Evolutionary conservation across 345 rosid genomes (phyloP).

Genomic region (Syzygium oleosum): DNA sequence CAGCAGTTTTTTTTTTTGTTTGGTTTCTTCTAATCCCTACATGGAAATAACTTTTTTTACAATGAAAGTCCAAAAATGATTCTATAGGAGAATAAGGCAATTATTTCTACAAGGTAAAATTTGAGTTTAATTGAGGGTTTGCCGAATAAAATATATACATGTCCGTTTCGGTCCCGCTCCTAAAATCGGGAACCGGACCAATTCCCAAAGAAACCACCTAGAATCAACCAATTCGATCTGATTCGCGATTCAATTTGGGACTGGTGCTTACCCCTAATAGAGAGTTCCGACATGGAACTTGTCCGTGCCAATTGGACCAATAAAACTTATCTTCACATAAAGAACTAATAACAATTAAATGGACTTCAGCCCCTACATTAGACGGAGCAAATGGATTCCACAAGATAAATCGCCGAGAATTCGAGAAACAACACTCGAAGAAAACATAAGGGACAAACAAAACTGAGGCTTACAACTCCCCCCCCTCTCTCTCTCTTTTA

Average conservation of each 20-base stretch:
- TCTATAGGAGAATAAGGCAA: background rate
- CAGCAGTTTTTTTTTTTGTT: background rate
- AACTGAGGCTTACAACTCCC: background rate
- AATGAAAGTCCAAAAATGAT: background rate
- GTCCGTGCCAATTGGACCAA: background rate
- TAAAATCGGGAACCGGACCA: fast-evolving
- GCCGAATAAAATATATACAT: background rate
- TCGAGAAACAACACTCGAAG: background rate
- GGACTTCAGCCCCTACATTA: background rate
- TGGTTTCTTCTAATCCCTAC: background rate
- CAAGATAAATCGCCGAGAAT: fast-evolving
- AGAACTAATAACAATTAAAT: background rate
- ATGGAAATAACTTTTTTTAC: background rate
- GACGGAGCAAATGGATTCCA: background rate
- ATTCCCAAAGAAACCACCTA: fast-evolving
- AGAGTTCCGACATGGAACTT: background rate
- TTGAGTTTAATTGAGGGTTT: background rate
- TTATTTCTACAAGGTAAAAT: background rate
- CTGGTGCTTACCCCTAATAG: fast-evolving
- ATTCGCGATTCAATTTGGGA: background rate
- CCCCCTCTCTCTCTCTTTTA: background rate
- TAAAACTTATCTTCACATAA: background rate
- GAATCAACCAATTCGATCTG: fast-evolving
- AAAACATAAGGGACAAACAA: background rate
- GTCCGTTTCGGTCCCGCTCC: fast-evolving